phyloP scores from a whole-genome alignment of 352 stramenopile species.

The Globisporangium perplexum region DNA sequence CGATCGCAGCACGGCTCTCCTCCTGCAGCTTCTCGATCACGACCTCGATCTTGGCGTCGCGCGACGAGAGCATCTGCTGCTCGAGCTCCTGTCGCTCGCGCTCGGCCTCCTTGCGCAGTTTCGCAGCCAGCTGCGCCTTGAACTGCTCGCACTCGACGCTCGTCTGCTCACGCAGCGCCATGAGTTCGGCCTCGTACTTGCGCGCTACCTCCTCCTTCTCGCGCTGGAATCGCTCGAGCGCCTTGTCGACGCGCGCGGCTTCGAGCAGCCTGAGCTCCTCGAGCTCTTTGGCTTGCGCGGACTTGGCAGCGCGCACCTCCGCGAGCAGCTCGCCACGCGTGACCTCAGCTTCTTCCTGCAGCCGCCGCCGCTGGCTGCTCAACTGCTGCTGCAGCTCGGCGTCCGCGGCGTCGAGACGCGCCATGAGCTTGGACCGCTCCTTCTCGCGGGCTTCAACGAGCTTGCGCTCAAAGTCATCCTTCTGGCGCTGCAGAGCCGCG shows the following conservation, averaged over 20 bases:
- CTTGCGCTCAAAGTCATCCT: constrained; percentile 69
- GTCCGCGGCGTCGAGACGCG: constrained; percentile 63
- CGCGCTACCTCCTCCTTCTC: constrained; percentile 61
- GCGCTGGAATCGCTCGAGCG: constrained; percentile 34
- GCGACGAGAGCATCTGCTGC: constrained; percentile 61
- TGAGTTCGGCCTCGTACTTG: constrained; percentile 60
- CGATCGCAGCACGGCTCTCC: constrained; percentile 51
- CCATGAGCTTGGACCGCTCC: constrained; percentile 65
- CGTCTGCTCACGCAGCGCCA: constrained; percentile 45
- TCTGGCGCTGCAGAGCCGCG: constrained; percentile 35
- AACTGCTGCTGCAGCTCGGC: constrained; percentile 79
- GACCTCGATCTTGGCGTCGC: constrained; percentile 76
- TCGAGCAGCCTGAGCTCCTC: constrained; percentile 54
- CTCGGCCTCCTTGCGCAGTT: constrained; percentile 48
- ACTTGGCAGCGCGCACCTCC: constrained; percentile 45
- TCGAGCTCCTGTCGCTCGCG: constrained; percentile 58
- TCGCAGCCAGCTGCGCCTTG: constrained; percentile 40
- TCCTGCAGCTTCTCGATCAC: constrained; percentile 79
- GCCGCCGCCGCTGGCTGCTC: constrained; percentile 48
- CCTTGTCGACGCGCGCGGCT: constrained; percentile 23
- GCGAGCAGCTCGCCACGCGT: constrained; percentile 47
- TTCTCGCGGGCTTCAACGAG: constrained; percentile 72
- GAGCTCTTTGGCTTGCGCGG: constrained; percentile 48
- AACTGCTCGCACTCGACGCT: constrained; percentile 64
- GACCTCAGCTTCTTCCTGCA: constrained; percentile 69